These are phyloP conservation scores for Sonneratia caseolaris DNA, from an alignment of 345 rosid genomes.

Conservation along the genomic window DNA sequence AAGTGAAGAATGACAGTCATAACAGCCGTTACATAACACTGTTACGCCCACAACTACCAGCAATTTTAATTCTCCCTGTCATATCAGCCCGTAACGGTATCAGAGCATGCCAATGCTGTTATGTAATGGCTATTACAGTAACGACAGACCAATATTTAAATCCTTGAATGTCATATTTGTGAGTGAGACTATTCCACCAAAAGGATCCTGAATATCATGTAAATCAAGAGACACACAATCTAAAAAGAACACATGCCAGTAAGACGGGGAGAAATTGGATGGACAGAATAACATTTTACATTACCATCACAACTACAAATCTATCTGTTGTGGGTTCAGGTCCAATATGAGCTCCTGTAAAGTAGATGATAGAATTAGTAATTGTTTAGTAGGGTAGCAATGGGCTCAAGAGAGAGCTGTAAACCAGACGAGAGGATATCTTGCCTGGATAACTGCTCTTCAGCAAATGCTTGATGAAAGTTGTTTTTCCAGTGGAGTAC, in stretches of 20 bases:
- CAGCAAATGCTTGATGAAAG: constrained; percentile 93
- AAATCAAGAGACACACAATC: background rate
- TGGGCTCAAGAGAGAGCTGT: background rate
- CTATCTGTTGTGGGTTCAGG: constrained; percentile 98
- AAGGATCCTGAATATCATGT: background rate
- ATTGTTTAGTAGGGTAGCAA: background rate
- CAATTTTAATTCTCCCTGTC: no score
- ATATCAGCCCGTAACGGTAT: no score
- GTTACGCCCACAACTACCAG: no score
- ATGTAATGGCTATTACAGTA: no score
- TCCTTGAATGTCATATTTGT: background rate
- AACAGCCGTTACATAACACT: no score
- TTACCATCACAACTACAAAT: constrained; percentile 97
- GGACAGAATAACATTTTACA: background rate
- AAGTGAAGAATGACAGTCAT: no score
- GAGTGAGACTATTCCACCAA: background rate
- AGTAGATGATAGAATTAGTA: background rate
- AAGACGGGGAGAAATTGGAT: background rate
- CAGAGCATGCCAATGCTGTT: no score
- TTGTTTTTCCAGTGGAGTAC: constrained; percentile 95
- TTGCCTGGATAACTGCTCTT: constrained; percentile 74
- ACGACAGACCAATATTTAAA: no score
- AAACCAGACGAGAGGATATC: constrained; percentile 8
- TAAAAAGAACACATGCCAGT: background rate
- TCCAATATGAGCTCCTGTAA: constrained; percentile 93